Evolutionary conservation across 495 filamentous ascomycete genomes (phyloP), one percentile per base, ranked within the genome.

Genomic region (Hyaloscypha bicolor): DNA sequence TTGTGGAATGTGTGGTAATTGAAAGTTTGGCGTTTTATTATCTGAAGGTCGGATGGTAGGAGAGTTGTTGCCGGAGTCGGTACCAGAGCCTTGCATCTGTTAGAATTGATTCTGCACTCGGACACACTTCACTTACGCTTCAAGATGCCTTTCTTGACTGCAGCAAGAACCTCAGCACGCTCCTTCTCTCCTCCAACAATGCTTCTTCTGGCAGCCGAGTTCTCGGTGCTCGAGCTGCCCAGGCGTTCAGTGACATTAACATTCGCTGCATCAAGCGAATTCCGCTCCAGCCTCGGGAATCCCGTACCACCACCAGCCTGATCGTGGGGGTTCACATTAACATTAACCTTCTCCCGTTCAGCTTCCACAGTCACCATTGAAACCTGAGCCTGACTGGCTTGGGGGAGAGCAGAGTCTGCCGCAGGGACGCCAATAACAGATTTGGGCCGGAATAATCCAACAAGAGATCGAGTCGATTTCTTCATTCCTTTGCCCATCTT

Each of bases 401-500:
- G 89, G n/a, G 84, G 81, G 1, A 87, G 77, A 29, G 83, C 78
- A 3, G 82, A 78, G 67, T 96, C 94, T 4, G 89, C 87, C 9
- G 87, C 82, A 25, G 89, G 86, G 14, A 89, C 86, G 19, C 93
- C 94, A 74, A 94, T 85, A 37, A 96, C 82, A 2, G 95, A 97
- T 79, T 97, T 98, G 0, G 95, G 95, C 67, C 95, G 85, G 80
- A 99, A 99, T 11, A 99, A 81, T 32, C 95, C 95, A 71, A 97
- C 96, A 55, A 99, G 84, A 9, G 94, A 97, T 37, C 93, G 83
- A 29, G 88, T 90, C 21, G 91, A 89, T 77, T 92, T 94, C 85
- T 97, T 99, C 89, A 97, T 90, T 25, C 96, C 94, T 67, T 92
- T 91, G 72, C 95, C 96, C 96, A 99, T 98, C 82, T 99, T 99